Base-by-base conservation (phyloP, 1,139 yeast species). In the Candida pseudoviswanathii region DNA sequence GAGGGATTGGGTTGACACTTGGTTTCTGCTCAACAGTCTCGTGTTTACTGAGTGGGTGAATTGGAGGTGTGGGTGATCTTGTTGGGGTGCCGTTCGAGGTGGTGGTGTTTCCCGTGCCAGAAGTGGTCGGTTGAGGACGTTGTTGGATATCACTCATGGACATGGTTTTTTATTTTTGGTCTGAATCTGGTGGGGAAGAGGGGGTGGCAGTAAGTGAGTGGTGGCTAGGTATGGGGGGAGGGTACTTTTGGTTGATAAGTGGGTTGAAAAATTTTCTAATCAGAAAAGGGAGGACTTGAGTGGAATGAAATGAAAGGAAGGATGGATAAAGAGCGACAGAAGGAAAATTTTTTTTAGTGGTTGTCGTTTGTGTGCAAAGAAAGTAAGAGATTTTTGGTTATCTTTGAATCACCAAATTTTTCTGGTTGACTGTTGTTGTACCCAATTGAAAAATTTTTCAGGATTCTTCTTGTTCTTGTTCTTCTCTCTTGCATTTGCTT, bases 81-180 rank as follows among this genome's bases (percentile, higher is more conserved):
- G 40, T 4, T 3, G 24, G 7, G 32, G 16, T 27, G 46, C 25
- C 5, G 46, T 24, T n/a, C 41, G 45, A 16, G 9, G 41, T 29
- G 41, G 50, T 22, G 27, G 42, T 31, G 27, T 44, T 16, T 30
- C 43, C 38, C 34, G 48, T 26, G 4, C 40, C 45, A 21, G 50
- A 34, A 27, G 57, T 48, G 31, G 45, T 36, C 9, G 40, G 47
- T 32, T 38, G 46, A 51, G 52, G 52, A 40, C 57, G 59, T 36
- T 52, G 63, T 47, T 59, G 61, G 31, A 59, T 57, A 46, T 59
- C 62, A 51, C 59, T 56, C 54, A 59, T 54, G 22, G 56, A 46
- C 55, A 52, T 52, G 3, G 7, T 46, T 16, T 27, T 27, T 2
- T 39, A 8, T 22, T 22, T 22, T n/a, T n/a, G n/a, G n/a, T n/a